Evolutionary conservation across 805 yeast genomes (phyloP).

Genomic region (Pichia rugopelliculosa): DNA sequence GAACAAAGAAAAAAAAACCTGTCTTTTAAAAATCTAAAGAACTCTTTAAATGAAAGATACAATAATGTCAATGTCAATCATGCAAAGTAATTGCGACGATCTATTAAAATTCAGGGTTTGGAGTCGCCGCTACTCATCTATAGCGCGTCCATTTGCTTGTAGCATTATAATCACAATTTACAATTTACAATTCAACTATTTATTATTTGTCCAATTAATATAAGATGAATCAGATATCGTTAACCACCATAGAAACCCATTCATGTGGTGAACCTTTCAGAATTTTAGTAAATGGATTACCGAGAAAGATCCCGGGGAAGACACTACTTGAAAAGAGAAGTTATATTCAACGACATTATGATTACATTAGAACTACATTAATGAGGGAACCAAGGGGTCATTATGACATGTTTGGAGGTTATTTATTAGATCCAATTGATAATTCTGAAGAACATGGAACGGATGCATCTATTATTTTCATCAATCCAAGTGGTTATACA

Average conservation of each 20-base stretch:
- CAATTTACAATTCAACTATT: no score
- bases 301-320: constrained; percentile 16
- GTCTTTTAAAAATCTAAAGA: no score
- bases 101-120: no score
- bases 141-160: no score
- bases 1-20: no score
- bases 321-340: constrained; percentile 19
- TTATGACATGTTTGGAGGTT: constrained; percentile 26
- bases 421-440: constrained; percentile 15
- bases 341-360: constrained; percentile 16
- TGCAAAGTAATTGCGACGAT: no score
- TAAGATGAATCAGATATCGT: not conserved
- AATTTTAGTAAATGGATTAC: constrained; percentile 17
- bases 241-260: constrained; percentile 21
- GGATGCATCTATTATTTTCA: constrained; percentile 21
- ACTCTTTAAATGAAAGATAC: no score
- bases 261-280: constrained; percentile 25
- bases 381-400: constrained; percentile 26
- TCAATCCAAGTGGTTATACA: constrained; percentile 24
- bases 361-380: constrained; percentile 19
- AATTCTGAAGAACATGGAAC: constrained; percentile 9
- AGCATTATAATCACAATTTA: no score
- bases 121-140: no score
- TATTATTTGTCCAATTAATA: no score
- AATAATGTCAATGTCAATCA: no score